These are phyloP conservation scores for Metschnikowia anglica DNA, from an alignment of 805 yeast species.

Conservation along the genomic window DNA sequence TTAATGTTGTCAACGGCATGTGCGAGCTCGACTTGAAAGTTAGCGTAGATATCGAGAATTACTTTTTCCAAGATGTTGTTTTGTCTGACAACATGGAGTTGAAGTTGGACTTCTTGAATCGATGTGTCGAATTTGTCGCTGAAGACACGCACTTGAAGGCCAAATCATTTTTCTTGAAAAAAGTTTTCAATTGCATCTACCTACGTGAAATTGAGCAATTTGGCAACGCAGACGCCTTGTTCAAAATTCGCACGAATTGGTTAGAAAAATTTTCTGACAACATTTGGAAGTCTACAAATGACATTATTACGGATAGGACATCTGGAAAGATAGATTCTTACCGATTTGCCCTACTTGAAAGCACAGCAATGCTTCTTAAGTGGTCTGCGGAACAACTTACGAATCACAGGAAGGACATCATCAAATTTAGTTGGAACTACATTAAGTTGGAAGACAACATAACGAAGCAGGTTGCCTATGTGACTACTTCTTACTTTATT, in stretches of 20 bases:
- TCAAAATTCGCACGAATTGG: conserved; percentile 56
- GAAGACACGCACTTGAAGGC: conserved; percentile 50
- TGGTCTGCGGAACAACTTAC: conserved; percentile 60
- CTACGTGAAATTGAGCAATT: conserved; percentile 55
- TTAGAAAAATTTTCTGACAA: conserved; percentile 56
- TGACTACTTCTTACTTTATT: conserved; percentile 82
- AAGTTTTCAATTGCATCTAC: conserved; percentile 64
- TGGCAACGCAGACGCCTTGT: conserved; percentile 49
- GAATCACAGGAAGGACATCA: conserved; percentile 74
- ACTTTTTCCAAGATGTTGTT: conserved; percentile 56
- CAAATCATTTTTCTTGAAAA: conserved; percentile 54
- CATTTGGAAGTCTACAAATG: conserved; percentile 71
- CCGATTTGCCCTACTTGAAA: conserved; percentile 74
- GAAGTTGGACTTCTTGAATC: conserved; percentile 52
- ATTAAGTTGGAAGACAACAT: conserved; percentile 85
- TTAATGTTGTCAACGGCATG: conserved; percentile 34
- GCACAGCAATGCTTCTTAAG: conserved; percentile 74
- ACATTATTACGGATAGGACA: conserved; percentile 49
- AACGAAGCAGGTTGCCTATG: conserved; percentile 90
- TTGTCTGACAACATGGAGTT: conserved; percentile 44
- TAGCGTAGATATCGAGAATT: conserved; percentile 52
- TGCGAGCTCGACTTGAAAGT: conserved; percentile 47
- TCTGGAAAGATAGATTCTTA: conserved; percentile 73
- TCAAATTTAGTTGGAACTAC: conserved; percentile 92
- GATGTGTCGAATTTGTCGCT: conserved; percentile 49